phyloP scores from a whole-genome alignment of 2,329 filamentous ascomycete genomes.

The Fusarium solani-melongenae region DNA sequence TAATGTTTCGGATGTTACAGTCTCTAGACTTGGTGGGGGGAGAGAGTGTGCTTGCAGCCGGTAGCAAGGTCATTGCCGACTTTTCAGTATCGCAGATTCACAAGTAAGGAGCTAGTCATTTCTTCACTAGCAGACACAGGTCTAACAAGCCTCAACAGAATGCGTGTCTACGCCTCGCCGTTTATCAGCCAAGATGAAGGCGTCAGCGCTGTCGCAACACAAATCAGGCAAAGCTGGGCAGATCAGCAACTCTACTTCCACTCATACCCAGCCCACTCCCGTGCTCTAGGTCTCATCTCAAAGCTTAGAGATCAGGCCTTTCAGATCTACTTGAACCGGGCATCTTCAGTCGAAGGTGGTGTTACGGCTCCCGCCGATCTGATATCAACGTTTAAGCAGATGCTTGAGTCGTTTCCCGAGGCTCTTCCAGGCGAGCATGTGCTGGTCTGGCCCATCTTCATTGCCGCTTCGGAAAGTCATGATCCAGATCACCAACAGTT shows the following conservation, averaged over 20 bases:
- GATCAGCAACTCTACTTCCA: slow-evolving; percentile 66
- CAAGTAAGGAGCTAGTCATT: slow-evolving; percentile 22
- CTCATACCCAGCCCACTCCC: slow-evolving; percentile 18
- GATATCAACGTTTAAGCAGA: slow-evolving; percentile 33
- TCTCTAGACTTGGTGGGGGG: slow-evolving; percentile 35
- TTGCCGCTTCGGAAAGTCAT: slow-evolving; percentile 37
- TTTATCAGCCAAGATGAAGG: slow-evolving; percentile 34
- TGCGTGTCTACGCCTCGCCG: slow-evolving; percentile 38
- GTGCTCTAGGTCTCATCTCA: slow-evolving; percentile 1
- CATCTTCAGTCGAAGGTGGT: neutral
- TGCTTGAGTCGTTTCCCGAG: slow-evolving; percentile 31
- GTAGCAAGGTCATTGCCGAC: slow-evolving; percentile 14
- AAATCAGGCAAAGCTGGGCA: slow-evolving; percentile 19
- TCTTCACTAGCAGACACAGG: slow-evolving; percentile 56
- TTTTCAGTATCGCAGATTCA: slow-evolving; percentile 35
- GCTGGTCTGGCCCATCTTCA: slow-evolving; percentile 41
- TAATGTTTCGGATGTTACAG: slow-evolving; percentile 41
- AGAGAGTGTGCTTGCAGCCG: slow-evolving; percentile 11
- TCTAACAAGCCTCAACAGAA: slow-evolving; percentile 43
- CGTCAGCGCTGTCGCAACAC: slow-evolving; percentile 25
- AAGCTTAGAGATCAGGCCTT: slow-evolving; percentile 26
- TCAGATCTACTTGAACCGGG: slow-evolving; percentile 22
- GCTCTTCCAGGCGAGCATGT: slow-evolving; percentile 34
- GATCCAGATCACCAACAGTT: slow-evolving; percentile 29
- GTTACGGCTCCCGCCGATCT: slow-evolving; percentile 75